Conservation (phyloP, 257 asterid species). For the Solanum corneliomulleri region DNA sequence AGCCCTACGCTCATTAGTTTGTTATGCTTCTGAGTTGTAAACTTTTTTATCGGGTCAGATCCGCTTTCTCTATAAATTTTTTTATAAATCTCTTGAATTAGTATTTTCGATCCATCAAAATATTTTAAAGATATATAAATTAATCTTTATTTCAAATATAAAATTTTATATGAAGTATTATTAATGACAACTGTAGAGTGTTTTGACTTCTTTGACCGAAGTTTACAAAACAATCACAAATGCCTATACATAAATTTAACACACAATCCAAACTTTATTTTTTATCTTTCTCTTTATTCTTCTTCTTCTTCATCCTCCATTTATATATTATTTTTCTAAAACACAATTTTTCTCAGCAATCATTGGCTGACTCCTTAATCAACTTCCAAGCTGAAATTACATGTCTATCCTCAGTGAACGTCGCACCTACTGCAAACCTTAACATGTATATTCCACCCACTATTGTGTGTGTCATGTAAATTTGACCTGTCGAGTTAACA, state of each 20-base stretch:
- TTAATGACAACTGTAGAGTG: neutral
- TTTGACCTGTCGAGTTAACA: conserved; percentile 18
- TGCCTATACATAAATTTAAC: neutral
- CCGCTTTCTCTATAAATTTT: no score
- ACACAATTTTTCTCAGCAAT: neutral
- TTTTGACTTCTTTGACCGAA: neutral
- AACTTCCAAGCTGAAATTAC: conserved; percentile 20
- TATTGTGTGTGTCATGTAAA: conserved; percentile 20
- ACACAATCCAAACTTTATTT: neutral
- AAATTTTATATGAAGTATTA: neutral
- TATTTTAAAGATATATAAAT: neutral
- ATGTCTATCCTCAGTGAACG: conserved; percentile 23
- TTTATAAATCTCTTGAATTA: no score
- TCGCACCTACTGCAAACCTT: conserved; percentile 26
- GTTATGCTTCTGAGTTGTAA: no score
- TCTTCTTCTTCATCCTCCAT: neutral
- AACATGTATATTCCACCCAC: conserved; percentile 14
- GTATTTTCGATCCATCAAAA: no score
- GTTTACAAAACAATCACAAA: neutral
- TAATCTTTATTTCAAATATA: neutral
- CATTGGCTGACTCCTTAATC: conserved; percentile 1
- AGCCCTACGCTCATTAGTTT: no score
- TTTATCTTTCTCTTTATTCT: no score
- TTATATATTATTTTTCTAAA: neutral
- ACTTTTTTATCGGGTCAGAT: no score